Evolutionary conservation across 2,329 filamentous ascomycete species (phyloP).

Genomic region (Grosmannia serpens): DNA sequence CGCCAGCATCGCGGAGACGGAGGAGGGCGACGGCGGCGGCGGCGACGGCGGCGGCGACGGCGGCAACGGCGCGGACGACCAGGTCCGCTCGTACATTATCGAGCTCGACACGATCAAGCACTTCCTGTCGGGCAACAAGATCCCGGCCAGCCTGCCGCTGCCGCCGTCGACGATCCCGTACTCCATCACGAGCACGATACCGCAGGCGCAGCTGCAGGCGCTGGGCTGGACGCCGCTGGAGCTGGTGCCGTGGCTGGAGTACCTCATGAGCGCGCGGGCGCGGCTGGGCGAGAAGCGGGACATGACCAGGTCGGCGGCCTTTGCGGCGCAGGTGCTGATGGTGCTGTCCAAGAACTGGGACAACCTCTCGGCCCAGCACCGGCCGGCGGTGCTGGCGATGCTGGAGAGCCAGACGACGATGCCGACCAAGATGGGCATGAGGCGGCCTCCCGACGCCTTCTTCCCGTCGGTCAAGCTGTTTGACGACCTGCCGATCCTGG

Average conservation of each 20-base stretch:
- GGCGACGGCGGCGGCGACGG: conserved; percentile 23
- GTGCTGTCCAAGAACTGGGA: conserved; percentile 90
- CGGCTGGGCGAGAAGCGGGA: conserved; percentile 52
- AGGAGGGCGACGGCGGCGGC: conserved; percentile 43
- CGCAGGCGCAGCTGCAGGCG: conserved; percentile 56
- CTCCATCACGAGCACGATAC: conserved; percentile 63
- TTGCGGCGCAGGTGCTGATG: conserved; percentile 65
- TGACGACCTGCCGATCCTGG: conserved; percentile 69
- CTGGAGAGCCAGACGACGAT: conserved; percentile 63
- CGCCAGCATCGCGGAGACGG: conserved; percentile 47
- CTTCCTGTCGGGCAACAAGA: conserved; percentile 65
- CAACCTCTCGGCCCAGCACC: conserved; percentile 54
- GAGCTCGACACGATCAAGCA: conserved; percentile 63
- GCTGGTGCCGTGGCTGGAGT: conserved; percentile 74
- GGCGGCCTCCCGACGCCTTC: conserved; percentile 72
- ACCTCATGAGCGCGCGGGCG: conserved; percentile 58
- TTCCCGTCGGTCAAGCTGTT: conserved; percentile 92
- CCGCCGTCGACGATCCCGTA: conserved; percentile 77
- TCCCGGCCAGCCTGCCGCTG: conserved; percentile 70
- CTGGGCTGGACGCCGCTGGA: conserved; percentile 82
- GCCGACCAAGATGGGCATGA: conserved; percentile 87
- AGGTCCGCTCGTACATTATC: conserved; percentile 45
- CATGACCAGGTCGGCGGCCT: conserved; percentile 58
- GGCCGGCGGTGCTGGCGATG: conserved; percentile 50
- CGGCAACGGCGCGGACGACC: conserved; percentile 29